Base-by-base conservation (phyloP, 2,329 filamentous ascomycete species). In the Coleophoma crateriformis region DNA sequence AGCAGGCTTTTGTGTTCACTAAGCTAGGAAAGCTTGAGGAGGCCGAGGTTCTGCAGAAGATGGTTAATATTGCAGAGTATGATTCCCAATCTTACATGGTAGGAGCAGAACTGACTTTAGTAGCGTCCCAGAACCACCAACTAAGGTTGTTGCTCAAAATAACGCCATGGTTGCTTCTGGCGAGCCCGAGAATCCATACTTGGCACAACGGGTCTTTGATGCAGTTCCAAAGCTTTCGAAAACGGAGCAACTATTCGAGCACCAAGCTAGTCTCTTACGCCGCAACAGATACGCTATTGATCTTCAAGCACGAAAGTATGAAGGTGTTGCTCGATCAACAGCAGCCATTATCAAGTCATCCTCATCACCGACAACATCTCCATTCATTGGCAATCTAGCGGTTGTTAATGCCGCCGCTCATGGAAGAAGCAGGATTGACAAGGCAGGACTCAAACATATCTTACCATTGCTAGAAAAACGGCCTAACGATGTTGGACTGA, bases 401-500 rank as follows among this genome's bases (percentile, higher is more conserved):
- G 80, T 82, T 7, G 73, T 85, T 53, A 84, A 88, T 59, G 89
- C 89, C 12, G 89, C 90, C 35, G 90, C 90, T 12, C 79, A 85
- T 58, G 79, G 85, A 7, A 76, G 82, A 43, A 79, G 81, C 34
- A 69, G 76, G 55, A 76, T 76, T 10, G 85, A 82, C 41, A 86
- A 85, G 59, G 76, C 81, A 42, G 82, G 85, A 5, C 69, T 95
- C 33, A 88, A 85, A 63, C 74, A 80, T 34, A 79, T 95, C 22
- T 68, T 88, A 3, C 79, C 81, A 1, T 67, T 91, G 12, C 71
- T 92, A 7, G 84, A 89, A 59, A 85, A 82, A 62, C 77, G 88
- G 32, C 88, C 90, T 0, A 81, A 81, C 52, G 90, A 96, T 63
- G 73, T 96, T 19, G 92, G 91, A 1, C 75, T 96, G 3, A 71